Percentiles rank a stretch among this genome's conserved stretches.
These are phyloP conservation scores for Mycena venus DNA, from an alignment of 768 basidiomycete species.

Conservation along the genomic window DNA sequence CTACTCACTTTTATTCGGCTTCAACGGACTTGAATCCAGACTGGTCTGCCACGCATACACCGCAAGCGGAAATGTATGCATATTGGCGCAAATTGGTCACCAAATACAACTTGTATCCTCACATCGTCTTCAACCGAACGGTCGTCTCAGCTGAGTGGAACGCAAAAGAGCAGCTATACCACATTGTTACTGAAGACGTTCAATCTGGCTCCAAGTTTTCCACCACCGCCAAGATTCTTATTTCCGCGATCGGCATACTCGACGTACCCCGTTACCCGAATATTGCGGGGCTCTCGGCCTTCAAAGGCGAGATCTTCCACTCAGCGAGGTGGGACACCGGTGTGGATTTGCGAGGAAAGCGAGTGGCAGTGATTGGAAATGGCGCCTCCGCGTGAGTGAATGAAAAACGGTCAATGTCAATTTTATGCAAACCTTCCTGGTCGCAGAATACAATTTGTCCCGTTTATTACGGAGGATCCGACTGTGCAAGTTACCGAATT, in stretches of 20 bases:
- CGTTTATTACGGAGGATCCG: slow-evolving; percentile 63
- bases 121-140: slow-evolving; percentile 58
- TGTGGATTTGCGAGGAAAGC: no score
- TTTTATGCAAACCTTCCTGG: not conserved
- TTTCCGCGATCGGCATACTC: slow-evolving; percentile 66
- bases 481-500: slow-evolving; percentile 62
- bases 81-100: slow-evolving; percentile 57
- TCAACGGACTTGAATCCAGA: slow-evolving; percentile 61
- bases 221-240: slow-evolving; percentile 59
- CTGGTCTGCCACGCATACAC: slow-evolving; percentile 58
- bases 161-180: slow-evolving; percentile 40
- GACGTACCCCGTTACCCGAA: slow-evolving; percentile 56
- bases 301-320: slow-evolving; percentile 66
- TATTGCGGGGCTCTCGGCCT: slow-evolving; percentile 51
- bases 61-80: slow-evolving; percentile 54
- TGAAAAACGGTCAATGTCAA: no score
- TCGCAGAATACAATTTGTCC: slow-evolving; percentile 72
- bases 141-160: slow-evolving; percentile 64
- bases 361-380: slow-evolving; percentile 72
- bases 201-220: slow-evolving; percentile 42
- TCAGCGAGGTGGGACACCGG: slow-evolving; percentile 68
- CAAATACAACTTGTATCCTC: slow-evolving; percentile 57
- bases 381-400: slow-evolving; percentile 68
- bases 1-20: slow-evolving; percentile 57
- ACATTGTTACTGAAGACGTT: slow-evolving; percentile 45